These are phyloP conservation scores for Crithidia fasciculata DNA, from an alignment of 208 protist species.

Conservation along the genomic window DNA sequence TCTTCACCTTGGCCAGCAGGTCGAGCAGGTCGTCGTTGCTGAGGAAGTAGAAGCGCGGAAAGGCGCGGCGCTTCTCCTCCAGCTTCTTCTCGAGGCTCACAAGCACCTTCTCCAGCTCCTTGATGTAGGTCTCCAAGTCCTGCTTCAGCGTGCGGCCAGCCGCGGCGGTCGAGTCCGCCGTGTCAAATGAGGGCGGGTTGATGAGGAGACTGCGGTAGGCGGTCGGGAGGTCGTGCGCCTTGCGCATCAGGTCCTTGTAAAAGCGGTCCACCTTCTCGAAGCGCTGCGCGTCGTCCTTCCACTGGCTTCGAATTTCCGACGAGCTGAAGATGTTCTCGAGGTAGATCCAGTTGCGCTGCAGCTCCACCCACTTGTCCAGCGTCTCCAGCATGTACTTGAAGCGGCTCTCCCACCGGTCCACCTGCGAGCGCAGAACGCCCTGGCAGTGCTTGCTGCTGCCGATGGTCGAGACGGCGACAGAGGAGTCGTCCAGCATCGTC, in stretches of 20 bases:
- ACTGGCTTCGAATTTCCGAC: constrained; percentile 96
- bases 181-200: constrained; percentile 83
- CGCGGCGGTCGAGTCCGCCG: constrained; percentile 29
- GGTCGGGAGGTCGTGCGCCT: constrained; percentile 91
- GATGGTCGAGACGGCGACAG: constrained; percentile 93
- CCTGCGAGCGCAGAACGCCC: constrained; percentile 89
- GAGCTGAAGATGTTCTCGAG: constrained; percentile 96
- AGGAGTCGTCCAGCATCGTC: constrained; percentile 92
- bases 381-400: constrained; percentile 94
- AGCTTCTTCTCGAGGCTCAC: constrained; percentile 95
- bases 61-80: constrained; percentile 96
- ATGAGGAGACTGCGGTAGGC: constrained; percentile 90
- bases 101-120: constrained; percentile 94
- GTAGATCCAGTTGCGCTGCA: constrained; percentile 97
- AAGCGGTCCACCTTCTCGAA: constrained; percentile 95
- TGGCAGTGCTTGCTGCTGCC: constrained; percentile 93
- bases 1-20: constrained; percentile 98
- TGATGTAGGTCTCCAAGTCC: constrained; percentile 91
- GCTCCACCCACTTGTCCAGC: constrained; percentile 94
- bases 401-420: constrained; percentile 95
- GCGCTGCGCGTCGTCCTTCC: constrained; percentile 95
- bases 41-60: constrained; percentile 98
- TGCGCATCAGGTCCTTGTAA: constrained; percentile 95
- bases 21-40: constrained; percentile 97
- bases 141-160: constrained; percentile 73